Evolutionary conservation across 805 yeast species (phyloP), one percentile per base, ranked within the genome.

Genomic region (Saturnispora silvae): DNA sequence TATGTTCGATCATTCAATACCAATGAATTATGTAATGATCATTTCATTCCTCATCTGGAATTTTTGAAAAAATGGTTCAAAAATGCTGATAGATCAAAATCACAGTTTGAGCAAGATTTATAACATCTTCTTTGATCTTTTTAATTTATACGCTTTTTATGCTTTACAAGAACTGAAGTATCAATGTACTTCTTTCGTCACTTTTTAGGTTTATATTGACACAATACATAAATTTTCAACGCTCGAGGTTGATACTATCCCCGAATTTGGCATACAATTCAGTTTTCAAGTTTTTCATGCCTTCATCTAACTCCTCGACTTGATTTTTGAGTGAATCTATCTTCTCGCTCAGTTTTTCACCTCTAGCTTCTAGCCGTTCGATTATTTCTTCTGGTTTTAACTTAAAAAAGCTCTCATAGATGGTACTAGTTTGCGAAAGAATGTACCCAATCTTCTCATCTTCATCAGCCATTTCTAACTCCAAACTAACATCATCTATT

Each of bases 181-280:
- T n/a, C n/a, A n/a, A n/a, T n/a, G n/a, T n/a, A n/a, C n/a, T n/a
- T n/a, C n/a, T n/a, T n/a, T n/a, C n/a, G n/a, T n/a, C n/a, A n/a
- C n/a, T n/a, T n/a, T n/a, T n/a, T n/a, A n/a, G n/a, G n/a, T n/a
- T n/a, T n/a, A n/a, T n/a, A n/a, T n/a, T n/a, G n/a, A n/a, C n/a
- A n/a, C n/a, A n/a, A n/a, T n/a, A n/a, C n/a, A n/a, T n/a, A n/a
- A n/a, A n/a, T n/a, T n/a, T n/a, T 87, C 37, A 71, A 38, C 77
- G 64, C 54, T 89, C 98, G 33, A 89, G 63, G 54, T 87, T 87
- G 53, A 89, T 92, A 41, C 84, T 77, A 48, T 72, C 73, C 19
- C 97, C 98, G 53, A 89, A 92, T 56, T 82, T 85, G 14, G 83
- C 84, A 52, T 89, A 92, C 39, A 89, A 64, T n/a, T 65, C 67